A percentile compares a stretch with the other conserved stretches of the same genome.
These are phyloP conservation scores for Physcia stellaris DNA, from an alignment of 495 filamentous ascomycete species.

Conservation along the genomic window DNA sequence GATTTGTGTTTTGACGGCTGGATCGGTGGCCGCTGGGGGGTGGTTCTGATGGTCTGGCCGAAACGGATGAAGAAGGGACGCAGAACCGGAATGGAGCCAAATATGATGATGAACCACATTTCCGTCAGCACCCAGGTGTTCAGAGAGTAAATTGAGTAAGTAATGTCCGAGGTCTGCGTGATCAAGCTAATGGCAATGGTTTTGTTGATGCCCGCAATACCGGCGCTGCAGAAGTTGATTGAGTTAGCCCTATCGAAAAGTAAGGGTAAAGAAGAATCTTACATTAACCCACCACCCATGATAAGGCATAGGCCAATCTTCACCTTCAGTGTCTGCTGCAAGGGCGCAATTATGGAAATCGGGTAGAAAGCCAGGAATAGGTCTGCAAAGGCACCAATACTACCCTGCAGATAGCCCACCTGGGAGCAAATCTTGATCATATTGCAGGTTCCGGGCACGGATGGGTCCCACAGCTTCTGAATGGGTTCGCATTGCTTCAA, in stretches of 20 bases:
- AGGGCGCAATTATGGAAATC: slow-evolving; percentile 19
- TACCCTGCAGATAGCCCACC: slow-evolving; percentile 17
- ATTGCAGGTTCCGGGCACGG: slow-evolving; percentile 17
- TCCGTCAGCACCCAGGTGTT: slow-evolving; percentile 20
- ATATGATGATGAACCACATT: slow-evolving; percentile 22
- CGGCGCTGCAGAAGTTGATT: slow-evolving; percentile 10
- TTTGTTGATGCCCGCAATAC: slow-evolving; percentile 19
- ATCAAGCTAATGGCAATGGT: slow-evolving; percentile 17
- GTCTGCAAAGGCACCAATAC: slow-evolving; percentile 14
- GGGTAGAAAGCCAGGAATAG: slow-evolving; percentile 23
- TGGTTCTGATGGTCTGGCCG: background rate
- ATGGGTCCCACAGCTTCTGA: slow-evolving; percentile 16
- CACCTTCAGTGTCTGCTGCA: slow-evolving; percentile 20
- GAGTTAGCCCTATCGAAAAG: background rate
- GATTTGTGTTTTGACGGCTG: no score
- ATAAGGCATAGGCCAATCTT: slow-evolving; percentile 21
- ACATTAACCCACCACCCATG: slow-evolving; percentile 26
- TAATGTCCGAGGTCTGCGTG: slow-evolving; percentile 8
- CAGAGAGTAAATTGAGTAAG: slow-evolving; percentile 15
- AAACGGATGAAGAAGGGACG: slow-evolving; percentile 11
- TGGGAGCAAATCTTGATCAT: slow-evolving; percentile 12
- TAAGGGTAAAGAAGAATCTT: background rate
- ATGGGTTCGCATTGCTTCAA: slow-evolving; percentile 19
- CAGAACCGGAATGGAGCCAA: slow-evolving; percentile 19
- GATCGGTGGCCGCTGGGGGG: no score